Evolutionary conservation across 306 rosid species (phyloP).

Genomic region (Senna siamea): DNA sequence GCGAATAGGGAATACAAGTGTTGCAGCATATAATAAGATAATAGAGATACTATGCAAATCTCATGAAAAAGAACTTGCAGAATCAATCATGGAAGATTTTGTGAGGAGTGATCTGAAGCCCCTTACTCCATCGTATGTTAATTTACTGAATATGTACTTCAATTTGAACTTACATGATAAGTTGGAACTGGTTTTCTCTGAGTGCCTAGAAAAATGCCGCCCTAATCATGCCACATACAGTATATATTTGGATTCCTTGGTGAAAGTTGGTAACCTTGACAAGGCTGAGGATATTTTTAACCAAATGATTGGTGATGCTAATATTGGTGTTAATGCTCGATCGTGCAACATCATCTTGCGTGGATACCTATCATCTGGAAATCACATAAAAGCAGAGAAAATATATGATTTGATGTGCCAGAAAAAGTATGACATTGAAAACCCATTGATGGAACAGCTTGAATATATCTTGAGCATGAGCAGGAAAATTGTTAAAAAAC

Average conservation of each 20-base stretch:
- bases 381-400: conserved; percentile 73
- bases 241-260: conserved; percentile 86
- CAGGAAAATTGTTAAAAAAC: conserved; percentile 58
- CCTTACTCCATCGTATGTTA: conserved; percentile 64
- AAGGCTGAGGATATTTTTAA: conserved; percentile 77
- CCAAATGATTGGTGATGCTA: conserved; percentile 55
- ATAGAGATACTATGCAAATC: conserved; percentile 79
- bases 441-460: conserved; percentile 70
- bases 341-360: conserved; percentile 82
- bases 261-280: conserved; percentile 69
- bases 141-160: conserved; percentile 75
- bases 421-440: conserved; percentile 74
- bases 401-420: conserved; percentile 76
- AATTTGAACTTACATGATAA: conserved; percentile 66
- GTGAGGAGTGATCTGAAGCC: conserved; percentile 71
- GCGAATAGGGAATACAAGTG: conserved; percentile 50
- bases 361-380: conserved; percentile 73
- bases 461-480: conserved; percentile 77
- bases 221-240: conserved; percentile 71
- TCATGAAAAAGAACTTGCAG: conserved; percentile 70
- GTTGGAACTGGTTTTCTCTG: conserved; percentile 66
- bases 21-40: conserved; percentile 70
- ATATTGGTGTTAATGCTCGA: conserved; percentile 72
- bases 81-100: conserved; percentile 74
- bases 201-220: conserved; percentile 76